These are phyloP conservation scores for Ogataea thermomethanolica DNA, from an alignment of 805 yeast genomes.

Conservation along the genomic window DNA sequence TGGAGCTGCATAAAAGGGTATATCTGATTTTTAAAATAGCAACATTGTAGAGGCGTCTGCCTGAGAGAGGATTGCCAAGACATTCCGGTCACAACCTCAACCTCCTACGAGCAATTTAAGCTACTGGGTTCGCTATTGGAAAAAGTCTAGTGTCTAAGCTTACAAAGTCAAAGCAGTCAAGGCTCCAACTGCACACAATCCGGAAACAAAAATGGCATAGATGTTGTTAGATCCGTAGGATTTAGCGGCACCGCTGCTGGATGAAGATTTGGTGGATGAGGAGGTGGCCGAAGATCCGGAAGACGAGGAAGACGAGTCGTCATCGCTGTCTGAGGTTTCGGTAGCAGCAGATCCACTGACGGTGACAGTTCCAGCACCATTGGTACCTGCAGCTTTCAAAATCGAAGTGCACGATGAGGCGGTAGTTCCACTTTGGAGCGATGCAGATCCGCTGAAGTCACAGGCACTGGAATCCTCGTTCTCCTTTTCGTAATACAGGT, in stretches of 20 bases:
- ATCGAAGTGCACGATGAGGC: conserved; percentile 54
- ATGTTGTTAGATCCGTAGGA: conserved; percentile 6
- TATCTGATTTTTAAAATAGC: neutral
- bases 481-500: conserved; percentile 56
- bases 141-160: conserved; percentile 2
- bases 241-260: conserved; percentile 7
- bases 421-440: conserved; percentile 45
- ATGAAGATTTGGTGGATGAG: conserved; percentile 1
- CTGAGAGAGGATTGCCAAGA: neutral
- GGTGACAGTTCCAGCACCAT: conserved; percentile 61
- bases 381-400: conserved; percentile 62
- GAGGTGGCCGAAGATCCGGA: conserved; percentile 9
- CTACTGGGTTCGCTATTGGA: neutral
- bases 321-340: conserved; percentile 14
- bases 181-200: conserved; percentile 21
- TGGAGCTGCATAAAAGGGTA: neutral
- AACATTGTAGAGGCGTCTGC: neutral
- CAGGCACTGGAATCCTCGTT: conserved; percentile 50
- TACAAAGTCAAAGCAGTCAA: conserved; percentile 24
- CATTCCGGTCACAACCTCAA: neutral
- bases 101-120: neutral
- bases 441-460: conserved; percentile 67
- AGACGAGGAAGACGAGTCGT: conserved; percentile 17
- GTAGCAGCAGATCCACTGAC: conserved; percentile 32
- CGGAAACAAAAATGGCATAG: conserved; percentile 5